phyloP scores from a whole-genome alignment of 257 asterid species.

The Solanum clarkiae region DNA sequence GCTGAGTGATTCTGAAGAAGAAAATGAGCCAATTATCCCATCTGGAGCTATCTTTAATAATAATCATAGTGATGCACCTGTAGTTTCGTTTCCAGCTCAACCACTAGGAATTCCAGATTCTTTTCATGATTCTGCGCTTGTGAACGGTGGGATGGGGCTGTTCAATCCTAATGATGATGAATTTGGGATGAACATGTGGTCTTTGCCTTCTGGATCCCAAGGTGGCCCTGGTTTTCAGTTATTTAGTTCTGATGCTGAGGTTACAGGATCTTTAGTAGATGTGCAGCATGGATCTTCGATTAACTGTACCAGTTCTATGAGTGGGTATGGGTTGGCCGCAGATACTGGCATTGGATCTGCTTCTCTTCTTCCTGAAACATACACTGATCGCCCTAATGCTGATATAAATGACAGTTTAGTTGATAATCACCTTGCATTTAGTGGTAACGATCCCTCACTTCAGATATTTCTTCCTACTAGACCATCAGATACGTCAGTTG shows the following conservation, averaged over 20 bases:
- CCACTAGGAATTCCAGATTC: constrained; percentile 48
- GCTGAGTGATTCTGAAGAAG: constrained; percentile 90
- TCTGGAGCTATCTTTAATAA: constrained; percentile 25
- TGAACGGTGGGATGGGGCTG: constrained; percentile 31
- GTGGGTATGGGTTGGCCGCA: constrained; percentile 33
- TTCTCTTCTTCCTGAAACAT: constrained; percentile 37
- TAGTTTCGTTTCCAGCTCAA: constrained; percentile 28
- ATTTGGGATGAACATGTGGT: constrained; percentile 59
- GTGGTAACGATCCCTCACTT: constrained; percentile 74
- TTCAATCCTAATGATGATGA: constrained; percentile 53
- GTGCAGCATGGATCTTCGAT: constrained; percentile 45
- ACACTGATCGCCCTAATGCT: constrained; percentile 21
- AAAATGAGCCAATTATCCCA: constrained; percentile 29
- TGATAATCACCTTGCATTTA: constrained; percentile 57
- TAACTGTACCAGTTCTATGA: constrained; percentile 42
- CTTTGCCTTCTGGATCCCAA: constrained; percentile 64
- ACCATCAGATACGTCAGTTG: constrained; percentile 50
- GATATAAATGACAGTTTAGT: constrained; percentile 44
- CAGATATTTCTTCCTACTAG: constrained; percentile 89
- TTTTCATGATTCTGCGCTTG: constrained; percentile 37
- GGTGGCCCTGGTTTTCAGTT: constrained; percentile 75
- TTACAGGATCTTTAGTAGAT: constrained; percentile 50
- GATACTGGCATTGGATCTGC: constrained; percentile 48
- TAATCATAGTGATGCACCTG: constrained; percentile 25
- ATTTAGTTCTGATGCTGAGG: constrained; percentile 67